phyloP scores from a whole-genome alignment of 2,329 filamentous ascomycete genomes.

The Xylaria sp. region DNA sequence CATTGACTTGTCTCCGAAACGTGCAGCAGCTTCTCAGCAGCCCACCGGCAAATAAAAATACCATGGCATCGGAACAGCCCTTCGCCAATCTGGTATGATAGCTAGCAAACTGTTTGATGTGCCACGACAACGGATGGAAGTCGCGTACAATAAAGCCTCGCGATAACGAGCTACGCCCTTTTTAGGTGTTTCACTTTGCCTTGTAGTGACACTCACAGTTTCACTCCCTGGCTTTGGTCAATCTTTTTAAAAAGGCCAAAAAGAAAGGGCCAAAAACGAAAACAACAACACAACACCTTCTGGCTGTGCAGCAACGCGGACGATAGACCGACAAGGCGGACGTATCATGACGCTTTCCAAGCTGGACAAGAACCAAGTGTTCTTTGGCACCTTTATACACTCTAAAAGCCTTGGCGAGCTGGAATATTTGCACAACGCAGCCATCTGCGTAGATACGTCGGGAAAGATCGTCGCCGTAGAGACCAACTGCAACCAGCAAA shows the following conservation, averaged over 20 bases:
- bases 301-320: neutral
- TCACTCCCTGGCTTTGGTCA: neutral
- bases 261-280: neutral
- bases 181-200: neutral
- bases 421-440: constrained; percentile 61
- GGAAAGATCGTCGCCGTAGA: constrained; percentile 64
- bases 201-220: neutral
- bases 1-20: constrained; percentile 1
- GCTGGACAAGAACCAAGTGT: constrained; percentile 55
- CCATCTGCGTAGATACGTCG: constrained; percentile 59
- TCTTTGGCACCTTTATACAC: constrained; percentile 67
- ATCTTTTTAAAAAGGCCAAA: neutral
- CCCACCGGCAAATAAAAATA: neutral
- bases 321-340: neutral
- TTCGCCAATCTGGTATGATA: constrained; percentile 8
- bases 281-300: neutral
- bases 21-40: neutral
- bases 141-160: neutral
- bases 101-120: constrained; percentile 11
- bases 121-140: neutral
- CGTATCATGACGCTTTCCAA: constrained; percentile 39
- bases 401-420: constrained; percentile 60
- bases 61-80: neutral
- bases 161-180: neutral
- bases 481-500: constrained; percentile 47